Base-by-base conservation (phyloP, 805 yeast species). In the Wickerhamiella hasegawae region DNA sequence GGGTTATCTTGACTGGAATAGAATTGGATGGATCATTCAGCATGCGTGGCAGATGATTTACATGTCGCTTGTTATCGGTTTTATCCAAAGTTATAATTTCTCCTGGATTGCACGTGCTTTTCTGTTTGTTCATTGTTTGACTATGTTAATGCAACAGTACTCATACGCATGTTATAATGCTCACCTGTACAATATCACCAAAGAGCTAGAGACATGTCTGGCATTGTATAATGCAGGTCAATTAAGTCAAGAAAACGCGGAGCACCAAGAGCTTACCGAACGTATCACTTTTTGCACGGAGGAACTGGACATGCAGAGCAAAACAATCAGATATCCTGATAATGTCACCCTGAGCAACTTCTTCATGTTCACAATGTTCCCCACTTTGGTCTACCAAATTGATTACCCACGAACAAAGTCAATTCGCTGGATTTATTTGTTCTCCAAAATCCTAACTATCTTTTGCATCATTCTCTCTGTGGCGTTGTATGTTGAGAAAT, bases 61-160 rank as follows among this genome's bases (percentile, higher is more conserved):
- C 47, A 50, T 82, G 9, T 36, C 56, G 9, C 65, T 68, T 37
- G 79, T 71, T 60, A 50, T 75, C 30, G 55, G 61, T 43, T 62
- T 71, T 48, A 71, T 90, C 4, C 71, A 74, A 29, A 51, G 52
- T 32, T 54, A 60, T 52, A 59, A 65, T 28, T 79, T 68, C 47
- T 83, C 90, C 10, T 90, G 98, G 98, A 79, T 85, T 33, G 94
- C 83, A 2, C 74, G 75, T 49, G 84, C 85, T 28, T 90, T 82
- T 48, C 58, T 90, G 42, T 68, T 82, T 40, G 60, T 90, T 34
- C 98, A 90, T 52, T 71, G 84, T 9, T 62, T 83, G 33, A 97
- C 90, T 2, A 62, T 84, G 44, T 53, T 92, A 46, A 90, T 90
- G 99, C 90, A 90, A 53, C 77, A 78, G 73, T 97, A 90, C 54